These are phyloP conservation scores for Cryptosporidium ubiquitum DNA, from an alignment of 169 alveolate species.

Conservation along the genomic window DNA sequence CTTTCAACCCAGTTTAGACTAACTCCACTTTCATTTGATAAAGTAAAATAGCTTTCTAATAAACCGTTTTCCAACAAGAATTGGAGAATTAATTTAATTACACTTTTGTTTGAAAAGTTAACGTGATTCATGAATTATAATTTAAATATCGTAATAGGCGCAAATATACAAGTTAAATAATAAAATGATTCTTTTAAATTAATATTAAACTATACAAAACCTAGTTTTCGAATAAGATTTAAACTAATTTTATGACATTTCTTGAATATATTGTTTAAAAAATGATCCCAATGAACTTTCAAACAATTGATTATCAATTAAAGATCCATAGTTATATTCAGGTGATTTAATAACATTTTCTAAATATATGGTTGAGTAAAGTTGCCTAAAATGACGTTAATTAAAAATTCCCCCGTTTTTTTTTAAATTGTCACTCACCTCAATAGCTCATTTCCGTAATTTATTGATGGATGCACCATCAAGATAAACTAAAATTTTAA, in stretches of 20 bases:
- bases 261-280: slow-evolving; percentile 26
- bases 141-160: neutral
- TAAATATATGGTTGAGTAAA: slow-evolving; percentile 55
- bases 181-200: neutral
- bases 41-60: neutral
- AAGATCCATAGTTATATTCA: slow-evolving; percentile 34
- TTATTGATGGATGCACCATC: slow-evolving; percentile 48
- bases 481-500: slow-evolving; percentile 44
- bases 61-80: slow-evolving; percentile 58
- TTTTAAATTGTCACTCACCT: neutral
- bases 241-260: neutral
- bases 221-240: neutral
- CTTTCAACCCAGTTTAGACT: slow-evolving; percentile 30
- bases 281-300: slow-evolving; percentile 53
- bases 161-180: neutral
- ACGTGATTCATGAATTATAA: neutral
- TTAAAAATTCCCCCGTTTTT: neutral
- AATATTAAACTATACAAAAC: neutral
- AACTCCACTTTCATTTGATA: slow-evolving; percentile 20
- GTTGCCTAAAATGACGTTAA: slow-evolving; percentile 5
- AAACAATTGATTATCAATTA: slow-evolving; percentile 46
- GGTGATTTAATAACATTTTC: slow-evolving; percentile 66
- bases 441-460: slow-evolving; percentile 36
- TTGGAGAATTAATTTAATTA: slow-evolving; percentile 35
- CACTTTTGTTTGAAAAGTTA: slow-evolving; percentile 18